Evolutionary conservation across 164 flowering plant genomes (phyloP).

Genomic region (Aristolochia californica): DNA sequence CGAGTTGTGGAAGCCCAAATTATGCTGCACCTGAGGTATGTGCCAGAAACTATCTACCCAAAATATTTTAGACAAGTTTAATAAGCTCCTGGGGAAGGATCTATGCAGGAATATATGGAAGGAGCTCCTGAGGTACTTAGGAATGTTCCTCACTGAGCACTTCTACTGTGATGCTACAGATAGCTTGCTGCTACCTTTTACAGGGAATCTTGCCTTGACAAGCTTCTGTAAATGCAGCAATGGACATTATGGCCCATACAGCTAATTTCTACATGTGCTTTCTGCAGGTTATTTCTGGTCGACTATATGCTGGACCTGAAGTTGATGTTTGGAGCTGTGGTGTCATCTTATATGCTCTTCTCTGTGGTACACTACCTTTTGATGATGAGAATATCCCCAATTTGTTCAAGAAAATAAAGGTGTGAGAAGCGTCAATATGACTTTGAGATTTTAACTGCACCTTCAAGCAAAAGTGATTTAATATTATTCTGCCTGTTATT

Average conservation of each 20-base stretch:
- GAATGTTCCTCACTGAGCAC: no score
- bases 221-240: no score
- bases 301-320: conserved; percentile 32
- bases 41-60: no score
- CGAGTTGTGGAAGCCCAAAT: conserved; percentile 42
- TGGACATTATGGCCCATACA: no score
- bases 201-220: no score
- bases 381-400: conserved; percentile 38
- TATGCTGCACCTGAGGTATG: conserved; percentile 45
- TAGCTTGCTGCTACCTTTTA: no score
- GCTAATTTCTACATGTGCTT: background rate
- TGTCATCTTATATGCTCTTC: conserved; percentile 38
- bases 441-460: background rate
- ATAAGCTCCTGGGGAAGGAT: no score
- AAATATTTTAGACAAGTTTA: background rate
- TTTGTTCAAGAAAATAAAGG: conserved; percentile 37
- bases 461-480: background rate
- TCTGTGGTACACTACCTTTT: conserved; percentile 40
- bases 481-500: background rate
- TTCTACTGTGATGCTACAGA: no score
- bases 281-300: conserved; percentile 29
- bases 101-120: no score
- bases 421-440: conserved; percentile 3
- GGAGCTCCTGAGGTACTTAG: no score
- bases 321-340: conserved; percentile 45